Evolutionary conservation across 192 early-diverging fungal species (phyloP).

Genomic region (Coemansia sp.): DNA sequence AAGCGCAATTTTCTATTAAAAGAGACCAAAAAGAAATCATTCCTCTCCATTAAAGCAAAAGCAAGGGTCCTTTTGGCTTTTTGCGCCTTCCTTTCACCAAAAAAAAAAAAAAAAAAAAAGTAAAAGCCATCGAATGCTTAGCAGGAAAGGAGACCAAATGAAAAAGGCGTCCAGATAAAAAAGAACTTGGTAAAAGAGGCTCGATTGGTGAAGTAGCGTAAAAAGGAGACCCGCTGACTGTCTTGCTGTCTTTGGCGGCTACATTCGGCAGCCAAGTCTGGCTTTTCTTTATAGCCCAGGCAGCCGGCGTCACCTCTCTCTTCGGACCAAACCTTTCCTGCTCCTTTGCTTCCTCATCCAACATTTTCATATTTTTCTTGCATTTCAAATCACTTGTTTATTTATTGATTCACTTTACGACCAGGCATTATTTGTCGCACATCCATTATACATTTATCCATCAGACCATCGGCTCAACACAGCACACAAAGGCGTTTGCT

Average conservation of each 20-base stretch:
- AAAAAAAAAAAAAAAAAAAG: background rate
- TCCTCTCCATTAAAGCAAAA: conserved; percentile 1
- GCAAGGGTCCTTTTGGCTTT: conserved; percentile 1
- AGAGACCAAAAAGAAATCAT: background rate
- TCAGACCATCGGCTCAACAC: background rate
- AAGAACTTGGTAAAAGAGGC: conserved; percentile 6
- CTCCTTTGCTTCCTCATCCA: background rate
- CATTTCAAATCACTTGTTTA: background rate
- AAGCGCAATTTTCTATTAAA: background rate
- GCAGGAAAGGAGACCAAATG: background rate
- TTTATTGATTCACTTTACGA: background rate
- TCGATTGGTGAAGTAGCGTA: background rate
- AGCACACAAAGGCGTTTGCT: background rate
- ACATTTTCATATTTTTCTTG: background rate
- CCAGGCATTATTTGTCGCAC: background rate
- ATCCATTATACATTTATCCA: background rate
- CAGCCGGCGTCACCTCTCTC: background rate
- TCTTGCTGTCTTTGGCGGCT: background rate
- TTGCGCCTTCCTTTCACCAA: conserved; percentile 1
- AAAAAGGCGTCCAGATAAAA: background rate
- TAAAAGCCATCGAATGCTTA: background rate
- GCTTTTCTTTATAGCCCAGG: conserved; percentile 4
- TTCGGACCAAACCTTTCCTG: background rate
- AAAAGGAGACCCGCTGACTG: background rate
- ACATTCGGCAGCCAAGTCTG: background rate